Base-by-base conservation (phyloP, 2,329 filamentous ascomycete genomes). In the Diaporthe sp. region DNA sequence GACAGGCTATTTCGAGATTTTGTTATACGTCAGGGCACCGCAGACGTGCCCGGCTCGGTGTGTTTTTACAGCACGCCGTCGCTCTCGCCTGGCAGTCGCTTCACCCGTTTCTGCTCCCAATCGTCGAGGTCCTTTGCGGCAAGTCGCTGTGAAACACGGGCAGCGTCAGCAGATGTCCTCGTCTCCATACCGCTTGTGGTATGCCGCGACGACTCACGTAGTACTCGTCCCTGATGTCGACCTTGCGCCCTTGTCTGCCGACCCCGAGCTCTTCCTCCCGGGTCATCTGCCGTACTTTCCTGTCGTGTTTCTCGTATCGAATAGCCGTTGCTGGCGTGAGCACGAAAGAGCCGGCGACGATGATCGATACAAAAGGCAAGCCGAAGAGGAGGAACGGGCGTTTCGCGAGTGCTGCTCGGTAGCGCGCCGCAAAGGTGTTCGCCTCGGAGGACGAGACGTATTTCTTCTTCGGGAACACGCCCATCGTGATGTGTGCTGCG, bases 61-160 rank as follows among this genome's bases (percentile, higher is more conserved):
- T 69, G 22, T 19, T 54, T 83, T 47, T 83, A 93, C 78, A 98
- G 82, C 68, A 94, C 90, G 45, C 96, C 96, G 83, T 99, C 96
- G 76, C 91, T 93, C 84, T 99, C 97, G 78, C 97, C 97, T 28
- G 94, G 92, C 76, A 98, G 89, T 82, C 97, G 89, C 86, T 98
- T 92, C 15, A 98, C 95, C 71, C 97, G 92, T 85, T 97, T 97
- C 85, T 98, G 97, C 83, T 98, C 96, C 97, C 97, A 99, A 81
- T 95, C 90, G 80, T 99, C 96, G 76, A 98, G 86, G 82, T 98
- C 97, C 83, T 97, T 97, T 42, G 94, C 94, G 78, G 95, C 94
- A 52, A 94, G 87, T 85, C 92, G 91, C 94, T 97, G 83, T 72
- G 47, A 64, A 72, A 77, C 55, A 71, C 54, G 67, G 4, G 42